A percentile compares a stretch with the other conserved stretches of the same genome.
Conservation (phyloP, 371 early-diverging fungal species). For the Mucor plumbeus region DNA sequence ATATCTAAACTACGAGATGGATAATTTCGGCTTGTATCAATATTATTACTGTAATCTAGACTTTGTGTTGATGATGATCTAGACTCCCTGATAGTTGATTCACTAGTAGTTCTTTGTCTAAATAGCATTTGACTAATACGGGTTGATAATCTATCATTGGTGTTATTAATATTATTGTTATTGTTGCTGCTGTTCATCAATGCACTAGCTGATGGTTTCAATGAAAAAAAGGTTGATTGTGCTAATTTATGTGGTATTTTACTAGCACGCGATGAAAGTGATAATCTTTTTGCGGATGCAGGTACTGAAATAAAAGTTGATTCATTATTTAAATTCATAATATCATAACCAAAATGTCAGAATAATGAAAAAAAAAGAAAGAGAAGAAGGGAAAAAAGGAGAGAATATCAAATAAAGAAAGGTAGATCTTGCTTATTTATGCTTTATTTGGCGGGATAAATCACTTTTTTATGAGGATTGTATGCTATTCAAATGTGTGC, state of each 20-base stretch:
- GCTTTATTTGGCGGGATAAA: conserved; percentile 21
- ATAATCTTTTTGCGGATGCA: conserved; percentile 18
- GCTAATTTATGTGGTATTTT: conserved; percentile 33
- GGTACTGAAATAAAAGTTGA: not conserved
- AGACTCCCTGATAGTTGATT: conserved; percentile 13
- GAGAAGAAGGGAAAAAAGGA: conserved; percentile 5
- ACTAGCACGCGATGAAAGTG: conserved; percentile 31
- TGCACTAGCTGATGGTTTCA: conserved; percentile 21
- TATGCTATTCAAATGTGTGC: not conserved
- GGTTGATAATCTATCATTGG: conserved; percentile 14
- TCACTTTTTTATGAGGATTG: not conserved
- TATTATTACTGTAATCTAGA: not conserved
- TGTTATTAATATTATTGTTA: not conserved
- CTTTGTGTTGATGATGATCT: conserved; percentile 12
- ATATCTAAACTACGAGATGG: conserved; percentile 14
- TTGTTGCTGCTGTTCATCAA: conserved; percentile 5
- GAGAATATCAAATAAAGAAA: conserved; percentile 14
- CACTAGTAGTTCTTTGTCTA: conserved; percentile 16
- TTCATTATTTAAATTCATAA: conserved; percentile 20
- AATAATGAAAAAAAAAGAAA: not conserved
- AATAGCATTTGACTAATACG: conserved; percentile 25
- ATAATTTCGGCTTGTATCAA: not conserved
- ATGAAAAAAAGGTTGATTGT: conserved; percentile 25
- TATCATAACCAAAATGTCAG: conserved; percentile 3
- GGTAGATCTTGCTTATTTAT: conserved; percentile 18